Conservation (phyloP, 2,329 filamentous ascomycete genomes). For the Scedosporium apiospermum region DNA sequence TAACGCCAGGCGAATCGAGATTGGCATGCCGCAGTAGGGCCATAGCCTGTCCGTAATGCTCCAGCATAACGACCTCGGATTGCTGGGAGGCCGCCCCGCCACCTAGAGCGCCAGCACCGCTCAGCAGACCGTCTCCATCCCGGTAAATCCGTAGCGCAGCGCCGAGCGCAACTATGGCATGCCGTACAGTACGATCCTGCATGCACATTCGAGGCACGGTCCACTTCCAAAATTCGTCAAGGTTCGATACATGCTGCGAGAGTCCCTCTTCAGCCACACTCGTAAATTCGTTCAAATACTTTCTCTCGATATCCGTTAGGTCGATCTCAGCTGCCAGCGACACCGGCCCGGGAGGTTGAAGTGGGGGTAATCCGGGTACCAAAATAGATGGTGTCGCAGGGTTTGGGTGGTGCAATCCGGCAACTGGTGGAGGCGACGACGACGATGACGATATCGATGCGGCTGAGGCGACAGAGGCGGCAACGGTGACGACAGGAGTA, state of each 20-base stretch:
- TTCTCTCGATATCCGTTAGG: conserved; percentile 21
- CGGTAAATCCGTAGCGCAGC: conserved; percentile 19
- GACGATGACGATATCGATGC: not conserved
- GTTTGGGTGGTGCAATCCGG: conserved; percentile 12
- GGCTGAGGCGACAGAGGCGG: not conserved
- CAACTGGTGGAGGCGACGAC: conserved; percentile 3
- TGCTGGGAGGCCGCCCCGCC: conserved; percentile 11
- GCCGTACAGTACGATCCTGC: conserved; percentile 12
- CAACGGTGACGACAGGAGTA: not conserved
- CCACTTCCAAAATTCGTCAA: conserved; percentile 13
- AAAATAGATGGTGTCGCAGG: not conserved
- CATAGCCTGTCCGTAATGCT: conserved; percentile 28
- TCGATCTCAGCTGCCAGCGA: conserved; percentile 18
- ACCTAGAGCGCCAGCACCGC: conserved; percentile 12
- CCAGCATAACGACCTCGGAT: conserved; percentile 24
- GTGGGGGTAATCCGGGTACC: not conserved
- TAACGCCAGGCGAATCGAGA: conserved; percentile 5
- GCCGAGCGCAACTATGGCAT: conserved; percentile 23
- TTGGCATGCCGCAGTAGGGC: conserved; percentile 17
- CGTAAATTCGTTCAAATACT: conserved; percentile 23
- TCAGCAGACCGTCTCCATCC: conserved; percentile 5
- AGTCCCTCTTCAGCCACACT: conserved; percentile 16
- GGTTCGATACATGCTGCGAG: conserved; percentile 14
- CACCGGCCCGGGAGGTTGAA: not conserved
- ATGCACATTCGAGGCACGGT: conserved; percentile 11